These are phyloP conservation scores for Xylariaceae sp. DNA, from an alignment of 2,329 filamentous ascomycete species.

Conservation along the genomic window DNA sequence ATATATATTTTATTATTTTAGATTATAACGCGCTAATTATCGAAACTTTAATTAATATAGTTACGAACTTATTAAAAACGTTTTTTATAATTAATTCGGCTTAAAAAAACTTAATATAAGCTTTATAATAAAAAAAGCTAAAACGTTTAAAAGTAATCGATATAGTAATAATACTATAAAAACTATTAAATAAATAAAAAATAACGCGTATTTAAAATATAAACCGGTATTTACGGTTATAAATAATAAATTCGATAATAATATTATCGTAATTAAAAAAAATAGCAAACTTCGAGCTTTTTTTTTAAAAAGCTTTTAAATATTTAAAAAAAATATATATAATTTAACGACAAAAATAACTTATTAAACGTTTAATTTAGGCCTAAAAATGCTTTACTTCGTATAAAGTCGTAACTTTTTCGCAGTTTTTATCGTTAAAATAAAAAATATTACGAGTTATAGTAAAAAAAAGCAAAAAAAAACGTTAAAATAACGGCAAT, in stretches of 20 bases:
- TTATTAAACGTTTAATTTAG: too few relatives aligned
- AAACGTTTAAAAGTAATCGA: background rate
- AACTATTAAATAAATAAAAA: background rate
- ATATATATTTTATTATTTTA: background rate
- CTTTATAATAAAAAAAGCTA: background rate
- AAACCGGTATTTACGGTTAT: background rate
- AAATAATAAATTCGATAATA: background rate
- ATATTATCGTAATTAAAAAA: background rate
- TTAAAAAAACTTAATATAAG: background rate
- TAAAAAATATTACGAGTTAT: too few relatives aligned
- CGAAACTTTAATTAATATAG: background rate
- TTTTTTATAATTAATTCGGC: background rate
- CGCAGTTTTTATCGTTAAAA: too few relatives aligned
- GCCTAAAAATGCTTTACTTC: too few relatives aligned
- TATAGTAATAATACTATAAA: background rate
- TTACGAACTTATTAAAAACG: background rate
- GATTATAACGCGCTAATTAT: background rate
- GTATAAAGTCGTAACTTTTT: too few relatives aligned
- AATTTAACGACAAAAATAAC: background rate
- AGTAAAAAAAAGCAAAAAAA: too few relatives aligned
- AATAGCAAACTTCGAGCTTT: background rate
- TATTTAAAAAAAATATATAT: background rate
- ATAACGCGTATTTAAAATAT: background rate
- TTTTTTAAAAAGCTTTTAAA: background rate
- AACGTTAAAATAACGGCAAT: too few relatives aligned